These are phyloP conservation scores for Ammopiptanthus mongolicus DNA, from an alignment of 306 rosid genomes.

Conservation along the genomic window DNA sequence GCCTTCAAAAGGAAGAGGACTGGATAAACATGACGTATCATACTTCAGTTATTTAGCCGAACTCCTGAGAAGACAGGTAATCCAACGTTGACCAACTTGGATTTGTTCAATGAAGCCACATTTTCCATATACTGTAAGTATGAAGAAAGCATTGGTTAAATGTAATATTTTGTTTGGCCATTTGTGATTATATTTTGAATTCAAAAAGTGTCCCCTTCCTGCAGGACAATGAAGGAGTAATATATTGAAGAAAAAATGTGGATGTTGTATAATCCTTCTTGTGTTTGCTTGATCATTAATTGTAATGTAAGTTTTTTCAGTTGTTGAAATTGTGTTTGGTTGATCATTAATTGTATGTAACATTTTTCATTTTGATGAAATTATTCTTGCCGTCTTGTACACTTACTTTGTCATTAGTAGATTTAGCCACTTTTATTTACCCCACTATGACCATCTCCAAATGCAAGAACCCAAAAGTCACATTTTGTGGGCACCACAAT, in stretches of 20 bases:
- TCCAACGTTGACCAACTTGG: slow-evolving; percentile 1
- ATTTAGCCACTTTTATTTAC: background rate
- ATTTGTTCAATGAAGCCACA: slow-evolving; percentile 3
- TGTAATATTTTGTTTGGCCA: background rate
- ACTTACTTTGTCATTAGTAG: background rate
- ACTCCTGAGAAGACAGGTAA: background rate
- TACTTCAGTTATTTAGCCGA: slow-evolving; percentile 3
- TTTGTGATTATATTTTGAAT: slow-evolving; percentile 16
- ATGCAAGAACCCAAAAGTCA: too few species aligned
- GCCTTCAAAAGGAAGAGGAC: slow-evolving; percentile 56
- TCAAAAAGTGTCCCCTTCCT: background rate
- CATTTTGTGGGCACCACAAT: too few species aligned
- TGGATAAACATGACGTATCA: slow-evolving; percentile 24
- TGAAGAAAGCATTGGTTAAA: background rate
- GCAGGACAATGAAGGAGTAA: background rate
- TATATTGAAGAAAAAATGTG: background rate
- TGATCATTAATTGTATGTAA: background rate
- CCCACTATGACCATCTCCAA: too few species aligned
- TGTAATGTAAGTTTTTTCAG: background rate
- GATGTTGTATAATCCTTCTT: slow-evolving; percentile 1
- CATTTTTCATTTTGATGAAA: background rate
- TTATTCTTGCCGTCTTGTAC: background rate
- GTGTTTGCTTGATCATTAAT: background rate
- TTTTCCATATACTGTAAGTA: slow-evolving; percentile 14
- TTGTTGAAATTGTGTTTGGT: background rate